Conservation (phyloP, 2,329 filamentous ascomycete genomes). For the Akanthomyces lecanii region DNA sequence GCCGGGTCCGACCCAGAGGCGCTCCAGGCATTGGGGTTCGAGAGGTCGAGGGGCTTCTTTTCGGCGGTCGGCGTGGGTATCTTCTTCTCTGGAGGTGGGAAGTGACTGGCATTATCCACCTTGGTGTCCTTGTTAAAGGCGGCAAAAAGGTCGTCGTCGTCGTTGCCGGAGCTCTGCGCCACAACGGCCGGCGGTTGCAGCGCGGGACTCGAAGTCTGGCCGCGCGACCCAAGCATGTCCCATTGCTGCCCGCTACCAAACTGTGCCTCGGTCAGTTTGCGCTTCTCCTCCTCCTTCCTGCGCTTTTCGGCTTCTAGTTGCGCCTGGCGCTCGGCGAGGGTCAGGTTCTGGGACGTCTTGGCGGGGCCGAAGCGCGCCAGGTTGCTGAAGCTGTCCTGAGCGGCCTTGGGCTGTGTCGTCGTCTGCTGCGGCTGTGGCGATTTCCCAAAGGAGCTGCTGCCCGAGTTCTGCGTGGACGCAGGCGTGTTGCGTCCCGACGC, state of each 20-base stretch:
- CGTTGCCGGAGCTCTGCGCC: constrained; percentile 24
- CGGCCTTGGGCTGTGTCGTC: constrained; percentile 17
- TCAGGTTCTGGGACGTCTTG: constrained; percentile 65
- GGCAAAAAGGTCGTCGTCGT: constrained; percentile 63
- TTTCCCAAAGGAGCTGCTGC: constrained; percentile 41
- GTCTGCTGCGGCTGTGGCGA: constrained; percentile 28
- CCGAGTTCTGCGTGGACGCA: constrained; percentile 43
- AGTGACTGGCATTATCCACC: constrained; percentile 63
- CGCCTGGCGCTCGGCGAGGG: constrained; percentile 72
- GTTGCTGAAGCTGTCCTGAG: constrained; percentile 73
- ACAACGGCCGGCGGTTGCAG: constrained; percentile 20
- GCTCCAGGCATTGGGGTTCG: constrained; percentile 51
- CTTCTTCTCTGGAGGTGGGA: constrained; percentile 48
- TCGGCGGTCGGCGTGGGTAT: constrained; percentile 43
- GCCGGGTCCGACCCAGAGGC: constrained; percentile 29
- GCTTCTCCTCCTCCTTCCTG: constrained; percentile 69
- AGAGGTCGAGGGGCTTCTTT: constrained; percentile 44
- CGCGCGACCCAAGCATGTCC: constrained; percentile 62
- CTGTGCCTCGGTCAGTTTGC: constrained; percentile 66
- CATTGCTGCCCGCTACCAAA: constrained; percentile 75
- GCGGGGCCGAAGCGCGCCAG: constrained; percentile 57
- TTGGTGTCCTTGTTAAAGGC: constrained; percentile 63
- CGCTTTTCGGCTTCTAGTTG: constrained; percentile 61
- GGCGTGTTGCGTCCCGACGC: constrained; percentile 55
- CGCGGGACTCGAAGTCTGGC: constrained; percentile 37